Conservation (phyloP, 2,329 filamentous ascomycete genomes). For the Grosmannia huntii region DNA sequence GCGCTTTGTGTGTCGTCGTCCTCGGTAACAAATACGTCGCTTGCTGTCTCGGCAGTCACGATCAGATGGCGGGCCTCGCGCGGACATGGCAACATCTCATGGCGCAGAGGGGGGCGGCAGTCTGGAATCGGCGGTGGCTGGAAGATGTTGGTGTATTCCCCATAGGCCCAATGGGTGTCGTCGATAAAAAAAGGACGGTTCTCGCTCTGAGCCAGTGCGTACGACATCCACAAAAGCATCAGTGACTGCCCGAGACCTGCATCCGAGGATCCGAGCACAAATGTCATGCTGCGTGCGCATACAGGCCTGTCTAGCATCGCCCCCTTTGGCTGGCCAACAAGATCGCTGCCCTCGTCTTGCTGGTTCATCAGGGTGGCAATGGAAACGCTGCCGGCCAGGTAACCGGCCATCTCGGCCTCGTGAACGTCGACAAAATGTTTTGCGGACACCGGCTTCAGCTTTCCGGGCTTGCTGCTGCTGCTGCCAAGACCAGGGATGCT, state of each 20-base stretch:
- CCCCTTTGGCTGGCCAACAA: constrained; percentile 33
- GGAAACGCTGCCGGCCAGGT: constrained; percentile 38
- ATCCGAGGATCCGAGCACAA: constrained; percentile 60
- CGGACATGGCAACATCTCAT: constrained; percentile 70
- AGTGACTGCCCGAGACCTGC: constrained; percentile 67
- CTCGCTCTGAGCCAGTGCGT: constrained; percentile 64
- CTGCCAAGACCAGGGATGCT: background rate
- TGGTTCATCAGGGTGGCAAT: constrained; percentile 19
- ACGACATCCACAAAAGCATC: constrained; percentile 73
- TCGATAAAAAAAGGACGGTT: constrained; percentile 71
- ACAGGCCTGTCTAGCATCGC: constrained; percentile 34
- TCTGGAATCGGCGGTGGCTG: constrained; percentile 47
- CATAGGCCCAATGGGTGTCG: constrained; percentile 74
- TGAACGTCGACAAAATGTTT: constrained; percentile 60
- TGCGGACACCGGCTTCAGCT: constrained; percentile 27
- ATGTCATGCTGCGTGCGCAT: constrained; percentile 63
- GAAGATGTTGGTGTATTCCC: constrained; percentile 62
- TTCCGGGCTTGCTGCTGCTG: constrained; percentile 9
- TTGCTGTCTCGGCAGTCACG: constrained; percentile 55
- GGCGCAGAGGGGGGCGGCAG: constrained; percentile 59
- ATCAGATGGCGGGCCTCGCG: constrained; percentile 62
- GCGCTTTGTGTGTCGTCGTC: constrained; percentile 28
- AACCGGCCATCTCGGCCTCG: constrained; percentile 53
- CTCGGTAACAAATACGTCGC: constrained; percentile 47
- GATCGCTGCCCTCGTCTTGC: constrained; percentile 17